These are phyloP conservation scores for Rhodosporidiobolus sp. DNA, from an alignment of 768 basidiomycete species.

Conservation along the genomic window DNA sequence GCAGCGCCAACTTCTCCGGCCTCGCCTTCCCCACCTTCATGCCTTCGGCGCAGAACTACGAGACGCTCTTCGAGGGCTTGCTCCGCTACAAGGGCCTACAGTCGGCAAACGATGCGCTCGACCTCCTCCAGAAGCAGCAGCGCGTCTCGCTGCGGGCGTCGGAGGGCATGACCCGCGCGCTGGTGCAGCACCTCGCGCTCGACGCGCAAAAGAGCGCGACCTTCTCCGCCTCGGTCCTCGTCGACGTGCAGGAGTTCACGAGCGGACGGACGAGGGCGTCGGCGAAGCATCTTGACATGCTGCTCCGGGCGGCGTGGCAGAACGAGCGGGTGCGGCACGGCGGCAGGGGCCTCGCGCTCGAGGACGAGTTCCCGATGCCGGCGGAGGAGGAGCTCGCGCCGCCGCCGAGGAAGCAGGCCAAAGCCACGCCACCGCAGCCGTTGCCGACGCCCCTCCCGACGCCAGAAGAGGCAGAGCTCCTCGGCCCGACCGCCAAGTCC, in stretches of 20 bases:
- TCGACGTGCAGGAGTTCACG: constrained; percentile 19
- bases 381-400: neutral
- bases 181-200: constrained; percentile 24
- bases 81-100: constrained; percentile 20
- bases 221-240: constrained; percentile 7
- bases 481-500: neutral
- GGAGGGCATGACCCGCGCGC: constrained; percentile 25
- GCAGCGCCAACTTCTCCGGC: neutral
- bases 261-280: constrained; percentile 2
- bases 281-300: constrained; percentile 16
- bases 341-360: neutral
- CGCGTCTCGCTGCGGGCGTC: constrained; percentile 3
- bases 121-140: neutral
- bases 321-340: constrained; percentile 16
- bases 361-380: constrained; percentile 26
- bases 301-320: constrained; percentile 31
- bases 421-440: neutral
- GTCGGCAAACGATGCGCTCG: constrained; percentile 15
- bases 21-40: neutral
- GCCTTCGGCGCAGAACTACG: constrained; percentile 11
- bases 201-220: constrained; percentile 8
- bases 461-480: constrained; percentile 15
- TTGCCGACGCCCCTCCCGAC: constrained; percentile 2
- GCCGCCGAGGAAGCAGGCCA: neutral
- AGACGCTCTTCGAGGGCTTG: constrained; percentile 22